Evolutionary conservation across 148 eudicot genomes (phyloP), one percentile per base, ranked within the genome.

Genomic region (Beta vulgaris): DNA sequence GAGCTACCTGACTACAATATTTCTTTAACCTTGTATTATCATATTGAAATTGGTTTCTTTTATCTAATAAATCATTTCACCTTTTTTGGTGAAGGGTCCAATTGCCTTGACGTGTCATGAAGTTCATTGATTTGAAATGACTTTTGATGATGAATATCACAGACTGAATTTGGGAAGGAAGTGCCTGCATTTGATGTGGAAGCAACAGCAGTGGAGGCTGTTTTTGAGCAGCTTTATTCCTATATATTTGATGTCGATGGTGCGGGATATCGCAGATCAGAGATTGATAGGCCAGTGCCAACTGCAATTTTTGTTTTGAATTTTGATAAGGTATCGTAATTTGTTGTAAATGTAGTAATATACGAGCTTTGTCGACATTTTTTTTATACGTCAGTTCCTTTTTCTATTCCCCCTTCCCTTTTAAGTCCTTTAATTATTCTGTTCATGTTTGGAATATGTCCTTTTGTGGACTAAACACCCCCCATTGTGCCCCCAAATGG

Each of bases 151-250:
- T 51, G 71, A 71, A 70, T 57, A 68, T 81, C 72, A 35, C 84
- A 95, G 99, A 83, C 85, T 82, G 94, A 92, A 79, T 95, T 89
- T 83, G 98, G 99, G 69, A 90, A 88, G 80, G 97, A 92, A 85
- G 92, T 95, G 54, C 92, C 99, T 66, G 85, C 92, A 69, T 95
- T 89, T 88, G 99, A 95, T 72, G 94, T 95, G 44, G 94, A 95
- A 68, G 98, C 99, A 84, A 88, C 91, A 71, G 79, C 76, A 40
- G 94, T 95, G 70, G 98, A 95, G 87, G 90, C 94, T 60, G 86
- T 92, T 48, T 95, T 95, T 62, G 85, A 88, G 82, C 89, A 84
- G 84, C 87, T 95, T 35, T 95, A 92, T 76, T 86, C 92, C 67
- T 95, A 83, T 72, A 83, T 92, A 75, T 95, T 92, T 84, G 97